phyloP scores from a whole-genome alignment of 2,329 filamentous ascomycete species.

The Phialophora macrospora region DNA sequence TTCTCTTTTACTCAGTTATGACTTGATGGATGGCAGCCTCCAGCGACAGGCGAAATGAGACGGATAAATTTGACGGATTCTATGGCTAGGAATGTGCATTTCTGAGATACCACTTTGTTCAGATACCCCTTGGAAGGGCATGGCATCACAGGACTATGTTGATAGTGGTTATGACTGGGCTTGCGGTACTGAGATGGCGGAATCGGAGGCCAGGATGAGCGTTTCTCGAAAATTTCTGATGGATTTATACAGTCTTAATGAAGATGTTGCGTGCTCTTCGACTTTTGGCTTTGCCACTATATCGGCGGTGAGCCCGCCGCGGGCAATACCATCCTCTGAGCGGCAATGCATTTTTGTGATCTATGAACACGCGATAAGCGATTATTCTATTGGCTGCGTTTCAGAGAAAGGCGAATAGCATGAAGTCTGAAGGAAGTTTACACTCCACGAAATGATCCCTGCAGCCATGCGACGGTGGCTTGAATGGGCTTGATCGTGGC shows the following conservation, averaged over 20 bases:
- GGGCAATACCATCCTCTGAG: background rate
- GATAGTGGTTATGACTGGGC: constrained; percentile 19
- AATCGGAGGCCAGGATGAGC: constrained; percentile 24
- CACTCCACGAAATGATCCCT: constrained; percentile 23
- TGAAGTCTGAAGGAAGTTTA: constrained; percentile 8
- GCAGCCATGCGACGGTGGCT: constrained; percentile 34
- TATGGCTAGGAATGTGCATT: constrained; percentile 18
- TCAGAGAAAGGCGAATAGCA: background rate
- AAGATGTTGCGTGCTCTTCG: constrained; percentile 13
- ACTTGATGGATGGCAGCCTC: constrained; percentile 29
- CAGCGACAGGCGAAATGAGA: constrained; percentile 26
- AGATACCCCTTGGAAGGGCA: constrained; percentile 33
- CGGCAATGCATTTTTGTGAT: no score
- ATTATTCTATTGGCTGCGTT: background rate
- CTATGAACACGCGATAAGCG: background rate
- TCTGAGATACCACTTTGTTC: constrained; percentile 24
- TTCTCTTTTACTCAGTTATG: constrained; percentile 20
- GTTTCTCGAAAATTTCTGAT: constrained; percentile 12
- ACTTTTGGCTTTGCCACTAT: background rate
- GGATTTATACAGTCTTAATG: constrained; percentile 25
- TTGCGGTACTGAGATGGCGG: constrained; percentile 23
- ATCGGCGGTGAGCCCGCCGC: background rate
- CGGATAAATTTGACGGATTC: constrained; percentile 26
- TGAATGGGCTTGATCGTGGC: constrained; percentile 26
- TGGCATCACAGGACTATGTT: constrained; percentile 22